A percentile compares a stretch with the other conserved stretches of the same genome.
Evolutionary conservation across 441 rosid species (phyloP).

Genomic region (Mallotus japonicus): DNA sequence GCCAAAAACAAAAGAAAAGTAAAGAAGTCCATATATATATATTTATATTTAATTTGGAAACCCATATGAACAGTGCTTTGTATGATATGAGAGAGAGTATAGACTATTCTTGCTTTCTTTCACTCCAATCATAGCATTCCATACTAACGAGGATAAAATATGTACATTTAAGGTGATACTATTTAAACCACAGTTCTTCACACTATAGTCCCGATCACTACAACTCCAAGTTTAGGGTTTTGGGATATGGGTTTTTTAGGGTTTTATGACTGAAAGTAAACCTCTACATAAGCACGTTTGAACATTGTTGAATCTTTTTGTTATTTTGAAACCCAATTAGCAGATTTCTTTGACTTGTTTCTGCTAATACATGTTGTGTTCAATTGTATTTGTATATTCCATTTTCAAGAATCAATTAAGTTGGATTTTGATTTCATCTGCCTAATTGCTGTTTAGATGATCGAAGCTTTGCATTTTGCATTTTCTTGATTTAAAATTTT

Average conservation of each 20-base stretch:
- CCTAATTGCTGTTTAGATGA: not conserved
- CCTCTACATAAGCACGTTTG: not conserved
- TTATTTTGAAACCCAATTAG: not conserved
- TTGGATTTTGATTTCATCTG: not conserved
- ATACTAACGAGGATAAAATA: constrained; percentile 7
- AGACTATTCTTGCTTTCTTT: constrained; percentile 7
- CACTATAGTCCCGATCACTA: not conserved
- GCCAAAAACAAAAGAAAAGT: constrained; percentile 35
- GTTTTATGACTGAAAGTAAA: constrained; percentile 20
- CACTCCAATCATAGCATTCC: constrained; percentile 12
- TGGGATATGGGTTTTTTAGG: constrained; percentile 30
- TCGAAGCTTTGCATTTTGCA: not conserved
- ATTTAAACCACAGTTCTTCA: constrained; percentile 6
- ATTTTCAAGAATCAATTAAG: constrained; percentile 7
- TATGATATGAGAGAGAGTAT: constrained; percentile 27
- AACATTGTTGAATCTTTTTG: not conserved
- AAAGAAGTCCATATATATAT: constrained; percentile 6
- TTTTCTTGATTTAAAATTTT: not conserved
- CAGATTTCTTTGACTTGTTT: not conserved
- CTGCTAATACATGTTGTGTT: not conserved
- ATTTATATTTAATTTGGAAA: constrained; percentile 25
- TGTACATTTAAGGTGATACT: constrained; percentile 15
- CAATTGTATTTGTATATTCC: not conserved
- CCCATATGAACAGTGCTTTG: constrained; percentile 32
- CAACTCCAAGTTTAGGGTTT: constrained; percentile 37